These are phyloP conservation scores for Linum lewisii DNA, from an alignment of 345 rosid species.

Conservation along the genomic window DNA sequence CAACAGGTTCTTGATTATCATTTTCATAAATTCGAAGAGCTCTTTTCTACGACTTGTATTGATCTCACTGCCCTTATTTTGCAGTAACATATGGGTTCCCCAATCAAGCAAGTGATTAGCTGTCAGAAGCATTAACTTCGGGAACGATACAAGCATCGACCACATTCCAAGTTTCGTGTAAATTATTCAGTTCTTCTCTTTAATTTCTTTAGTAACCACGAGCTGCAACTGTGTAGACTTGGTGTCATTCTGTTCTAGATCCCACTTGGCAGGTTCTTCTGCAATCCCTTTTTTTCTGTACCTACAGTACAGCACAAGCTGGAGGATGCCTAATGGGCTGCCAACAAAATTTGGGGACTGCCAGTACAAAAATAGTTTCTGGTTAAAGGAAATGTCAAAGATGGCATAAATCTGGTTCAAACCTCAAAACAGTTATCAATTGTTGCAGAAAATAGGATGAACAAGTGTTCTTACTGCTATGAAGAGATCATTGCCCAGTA, in stretches of 20 bases:
- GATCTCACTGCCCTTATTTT: too few species aligned
- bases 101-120: too few species aligned
- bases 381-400: not conserved
- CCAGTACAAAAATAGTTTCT: conserved; percentile 3
- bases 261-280: conserved; percentile 42
- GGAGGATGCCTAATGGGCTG: conserved; percentile 58
- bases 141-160: too few species aligned
- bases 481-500: conserved; percentile 63
- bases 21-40: conserved; percentile 22
- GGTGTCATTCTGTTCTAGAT: conserved; percentile 33
- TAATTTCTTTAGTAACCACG: conserved; percentile 11
- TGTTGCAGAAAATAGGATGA: not conserved
- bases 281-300: conserved; percentile 41
- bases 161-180: too few species aligned
- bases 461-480: conserved; percentile 45
- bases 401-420: not conserved
- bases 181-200: conserved; percentile 15
- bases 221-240: conserved; percentile 31
- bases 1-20: conserved; percentile 6
- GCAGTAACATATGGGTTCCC: too few species aligned
- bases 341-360: conserved; percentile 75
- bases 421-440: not conserved
- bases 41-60: too few species aligned
- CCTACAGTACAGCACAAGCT: conserved; percentile 48
- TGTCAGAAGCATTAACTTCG: too few species aligned